Percentiles rank a stretch among this genome's conserved stretches.
Conservation (phyloP, 2,329 filamentous ascomycete species). For the Uncinocarpus reesii region DNA sequence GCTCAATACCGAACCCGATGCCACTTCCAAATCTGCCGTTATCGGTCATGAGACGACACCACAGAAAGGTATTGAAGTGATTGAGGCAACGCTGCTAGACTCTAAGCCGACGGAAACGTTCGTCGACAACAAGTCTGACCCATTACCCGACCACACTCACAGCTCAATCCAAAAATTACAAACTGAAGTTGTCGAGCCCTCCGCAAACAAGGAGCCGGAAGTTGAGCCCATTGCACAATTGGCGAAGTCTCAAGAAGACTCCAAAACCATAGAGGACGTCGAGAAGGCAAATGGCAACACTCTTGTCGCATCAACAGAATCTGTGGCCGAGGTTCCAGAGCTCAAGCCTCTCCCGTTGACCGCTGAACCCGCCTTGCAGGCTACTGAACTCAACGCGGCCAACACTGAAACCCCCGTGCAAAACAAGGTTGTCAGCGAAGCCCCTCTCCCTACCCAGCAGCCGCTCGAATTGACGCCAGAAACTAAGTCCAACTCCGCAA, state of each 20-base stretch:
- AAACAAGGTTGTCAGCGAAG: background rate
- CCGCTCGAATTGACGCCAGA: background rate
- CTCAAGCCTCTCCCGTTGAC: background rate
- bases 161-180: background rate
- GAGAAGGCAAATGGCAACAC: conserved; percentile 1
- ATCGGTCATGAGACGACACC: background rate
- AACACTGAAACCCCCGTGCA: background rate
- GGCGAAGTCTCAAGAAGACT: background rate
- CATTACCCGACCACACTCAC: background rate
- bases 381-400: background rate
- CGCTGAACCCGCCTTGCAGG: background rate
- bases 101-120: background rate
- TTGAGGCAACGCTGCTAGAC: background rate
- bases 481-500: background rate
- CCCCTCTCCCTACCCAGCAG: background rate
- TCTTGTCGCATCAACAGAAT: background rate
- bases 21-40: background rate
- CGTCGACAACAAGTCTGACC: background rate
- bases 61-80: background rate
- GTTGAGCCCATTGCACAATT: background rate
- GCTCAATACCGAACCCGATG: background rate
- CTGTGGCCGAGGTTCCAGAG: background rate
- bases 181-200: background rate
- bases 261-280: background rate
- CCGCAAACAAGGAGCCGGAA: background rate